Evolutionary conservation across 768 basidiomycete genomes (phyloP).

Genomic region (Cubamyces sp.): DNA sequence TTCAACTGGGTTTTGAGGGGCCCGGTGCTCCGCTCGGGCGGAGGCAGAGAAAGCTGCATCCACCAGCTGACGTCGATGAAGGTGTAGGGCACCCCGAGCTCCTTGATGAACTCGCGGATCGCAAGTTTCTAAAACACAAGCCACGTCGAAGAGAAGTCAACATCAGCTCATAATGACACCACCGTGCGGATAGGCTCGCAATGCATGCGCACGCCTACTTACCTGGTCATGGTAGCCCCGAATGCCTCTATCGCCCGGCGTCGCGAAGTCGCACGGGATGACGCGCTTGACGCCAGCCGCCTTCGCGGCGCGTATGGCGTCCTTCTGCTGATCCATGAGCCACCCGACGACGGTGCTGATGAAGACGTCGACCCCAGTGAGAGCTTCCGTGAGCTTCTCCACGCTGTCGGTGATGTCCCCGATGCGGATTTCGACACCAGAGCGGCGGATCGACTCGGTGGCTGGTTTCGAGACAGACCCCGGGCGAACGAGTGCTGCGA

Average conservation of each 20-base stretch:
- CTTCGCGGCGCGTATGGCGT: slow-evolving; percentile 28
- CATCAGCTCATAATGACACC: no score
- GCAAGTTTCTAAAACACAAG: slow-evolving; percentile 31
- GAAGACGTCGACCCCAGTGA: slow-evolving; percentile 27
- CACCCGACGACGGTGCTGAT: slow-evolving; percentile 20
- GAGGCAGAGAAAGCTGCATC: slow-evolving; percentile 31
- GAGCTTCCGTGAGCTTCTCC: slow-evolving; percentile 23
- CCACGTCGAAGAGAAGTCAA: not conserved
- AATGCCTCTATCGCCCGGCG: slow-evolving; percentile 21
- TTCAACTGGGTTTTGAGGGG: not conserved
- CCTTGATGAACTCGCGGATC: slow-evolving; percentile 33
- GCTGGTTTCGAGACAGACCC: slow-evolving; percentile 25
- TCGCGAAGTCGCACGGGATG: slow-evolving; percentile 34
- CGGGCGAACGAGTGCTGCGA: slow-evolving; percentile 24
- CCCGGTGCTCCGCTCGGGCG: not conserved
- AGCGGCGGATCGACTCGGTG: slow-evolving; percentile 7
- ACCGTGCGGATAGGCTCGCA: no score
- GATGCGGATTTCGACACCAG: slow-evolving; percentile 29
- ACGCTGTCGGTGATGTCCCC: slow-evolving; percentile 20
- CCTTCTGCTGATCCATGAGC: slow-evolving; percentile 21
- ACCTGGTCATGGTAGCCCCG: slow-evolving; percentile 18
- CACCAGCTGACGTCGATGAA: slow-evolving; percentile 40
- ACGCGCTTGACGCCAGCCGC: slow-evolving; percentile 29
- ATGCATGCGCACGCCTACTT: not conserved
- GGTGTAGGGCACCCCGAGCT: slow-evolving; percentile 33